These are phyloP conservation scores for Jacaranda mimosifolia DNA, from an alignment of 257 asterid genomes.

Conservation along the genomic window DNA sequence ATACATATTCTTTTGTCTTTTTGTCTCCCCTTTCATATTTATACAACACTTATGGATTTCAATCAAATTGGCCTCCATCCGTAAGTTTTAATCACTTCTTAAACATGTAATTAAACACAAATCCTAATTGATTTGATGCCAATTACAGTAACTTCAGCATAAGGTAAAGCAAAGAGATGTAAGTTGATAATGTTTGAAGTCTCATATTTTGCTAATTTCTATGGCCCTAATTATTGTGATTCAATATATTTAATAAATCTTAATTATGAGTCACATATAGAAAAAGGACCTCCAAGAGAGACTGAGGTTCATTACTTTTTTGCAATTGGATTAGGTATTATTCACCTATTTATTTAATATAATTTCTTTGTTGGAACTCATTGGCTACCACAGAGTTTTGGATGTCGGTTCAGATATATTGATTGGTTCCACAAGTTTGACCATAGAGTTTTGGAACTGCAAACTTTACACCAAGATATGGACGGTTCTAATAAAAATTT, in stretches of 20 bases:
- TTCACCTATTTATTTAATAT: not conserved
- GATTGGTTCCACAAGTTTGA: slow-evolving; percentile 1
- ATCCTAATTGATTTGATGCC: too few species aligned
- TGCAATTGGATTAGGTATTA: slow-evolving; percentile 3
- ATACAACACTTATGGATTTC: too few species aligned
- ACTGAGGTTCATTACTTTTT: slow-evolving; percentile 22
- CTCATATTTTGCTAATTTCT: not conserved
- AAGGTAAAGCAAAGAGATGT: too few species aligned
- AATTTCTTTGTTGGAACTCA: not conserved
- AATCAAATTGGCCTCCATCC: too few species aligned
- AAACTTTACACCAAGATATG: not conserved
- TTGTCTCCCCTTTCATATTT: too few species aligned
- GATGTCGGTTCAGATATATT: not conserved
- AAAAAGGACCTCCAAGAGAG: not conserved
- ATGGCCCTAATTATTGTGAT: not conserved
- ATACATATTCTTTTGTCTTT: too few species aligned
- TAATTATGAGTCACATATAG: slow-evolving; percentile 15
- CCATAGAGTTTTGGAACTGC: not conserved
- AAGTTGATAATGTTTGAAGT: not conserved
- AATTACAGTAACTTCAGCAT: too few species aligned
- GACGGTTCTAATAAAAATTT: not conserved
- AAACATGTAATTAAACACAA: too few species aligned
- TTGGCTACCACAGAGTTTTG: not conserved
- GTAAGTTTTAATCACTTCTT: too few species aligned
- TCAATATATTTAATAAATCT: not conserved